These are phyloP conservation scores for Mycena kentingensis DNA, from an alignment of 768 basidiomycete genomes.

Conservation along the genomic window DNA sequence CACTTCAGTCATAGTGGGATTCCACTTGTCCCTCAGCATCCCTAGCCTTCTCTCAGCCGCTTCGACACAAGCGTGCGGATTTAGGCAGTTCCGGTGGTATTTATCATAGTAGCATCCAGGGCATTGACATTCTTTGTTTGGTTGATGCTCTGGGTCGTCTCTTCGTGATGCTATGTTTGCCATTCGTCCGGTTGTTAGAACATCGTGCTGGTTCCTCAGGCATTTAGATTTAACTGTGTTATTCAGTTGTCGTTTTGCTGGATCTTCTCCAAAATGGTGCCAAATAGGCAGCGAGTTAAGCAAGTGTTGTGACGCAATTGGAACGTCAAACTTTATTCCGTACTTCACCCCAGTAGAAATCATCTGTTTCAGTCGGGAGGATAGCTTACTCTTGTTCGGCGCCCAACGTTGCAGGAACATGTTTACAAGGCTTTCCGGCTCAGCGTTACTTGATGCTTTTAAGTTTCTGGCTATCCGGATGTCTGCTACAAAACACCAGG, in stretches of 20 bases:
- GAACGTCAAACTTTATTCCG: slow-evolving; percentile 16
- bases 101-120: background rate
- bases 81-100: background rate
- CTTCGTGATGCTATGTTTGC: background rate
- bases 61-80: background rate
- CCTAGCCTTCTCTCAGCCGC: background rate
- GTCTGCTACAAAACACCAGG: slow-evolving; percentile 35
- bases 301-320: slow-evolving; percentile 6
- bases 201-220: background rate
- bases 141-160: background rate
- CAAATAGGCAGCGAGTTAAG: slow-evolving; percentile 32
- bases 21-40: background rate
- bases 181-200: background rate
- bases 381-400: slow-evolving; percentile 1
- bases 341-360: slow-evolving; percentile 25
- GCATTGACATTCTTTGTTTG: background rate
- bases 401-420: slow-evolving; percentile 32
- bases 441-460: slow-evolving; percentile 1
- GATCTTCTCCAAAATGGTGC: slow-evolving; percentile 28
- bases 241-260: background rate
- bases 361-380: slow-evolving; percentile 19
- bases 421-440: slow-evolving; percentile 9
- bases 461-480: slow-evolving; percentile 14
- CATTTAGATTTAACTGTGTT: background rate
- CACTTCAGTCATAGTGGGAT: background rate